Conservation (phyloP, 164 flowering plant genomes). For the Vitis rupestris region DNA sequence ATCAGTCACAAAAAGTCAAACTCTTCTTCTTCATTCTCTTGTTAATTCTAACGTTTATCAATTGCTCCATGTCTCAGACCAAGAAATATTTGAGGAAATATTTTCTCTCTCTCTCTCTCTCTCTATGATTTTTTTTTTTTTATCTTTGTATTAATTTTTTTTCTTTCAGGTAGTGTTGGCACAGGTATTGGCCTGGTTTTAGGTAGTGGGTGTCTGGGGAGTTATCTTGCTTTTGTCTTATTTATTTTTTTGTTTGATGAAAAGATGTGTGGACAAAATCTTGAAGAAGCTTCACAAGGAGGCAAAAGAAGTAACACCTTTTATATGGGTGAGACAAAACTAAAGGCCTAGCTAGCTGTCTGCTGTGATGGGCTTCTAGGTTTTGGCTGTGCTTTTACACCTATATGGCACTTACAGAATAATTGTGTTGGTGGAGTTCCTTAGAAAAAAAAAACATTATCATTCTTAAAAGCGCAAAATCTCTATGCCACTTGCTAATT, state of each 20-base stretch:
- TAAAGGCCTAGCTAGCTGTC: neutral
- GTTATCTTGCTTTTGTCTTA: neutral
- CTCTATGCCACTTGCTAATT: neutral
- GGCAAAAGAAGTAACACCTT: slow-evolving; percentile 5
- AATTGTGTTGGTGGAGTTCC: neutral
- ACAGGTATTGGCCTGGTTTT: no score
- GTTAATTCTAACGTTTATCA: no score
- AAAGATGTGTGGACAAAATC: neutral
- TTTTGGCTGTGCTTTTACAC: neutral
- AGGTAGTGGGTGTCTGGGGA: neutral
- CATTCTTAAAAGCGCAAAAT: neutral
- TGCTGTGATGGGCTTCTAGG: neutral
- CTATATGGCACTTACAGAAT: neutral
- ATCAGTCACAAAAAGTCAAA: no score
- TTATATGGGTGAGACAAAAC: slow-evolving; percentile 5
- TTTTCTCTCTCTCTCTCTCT: no score
- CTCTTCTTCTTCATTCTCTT: neutral
- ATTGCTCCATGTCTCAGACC: no score
- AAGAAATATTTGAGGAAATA: no score
- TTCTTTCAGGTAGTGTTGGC: neutral
- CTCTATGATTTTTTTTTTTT: neutral
- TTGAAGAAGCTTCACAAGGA: slow-evolving; percentile 4
- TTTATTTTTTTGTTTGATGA: neutral
- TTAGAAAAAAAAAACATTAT: neutral
- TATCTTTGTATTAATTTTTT: neutral